Percentiles rank a stretch among this genome's conserved stretches.
Evolutionary conservation across 1,284 basidiomycete genomes (phyloP).

Genomic region (Amylostereum areolatum): DNA sequence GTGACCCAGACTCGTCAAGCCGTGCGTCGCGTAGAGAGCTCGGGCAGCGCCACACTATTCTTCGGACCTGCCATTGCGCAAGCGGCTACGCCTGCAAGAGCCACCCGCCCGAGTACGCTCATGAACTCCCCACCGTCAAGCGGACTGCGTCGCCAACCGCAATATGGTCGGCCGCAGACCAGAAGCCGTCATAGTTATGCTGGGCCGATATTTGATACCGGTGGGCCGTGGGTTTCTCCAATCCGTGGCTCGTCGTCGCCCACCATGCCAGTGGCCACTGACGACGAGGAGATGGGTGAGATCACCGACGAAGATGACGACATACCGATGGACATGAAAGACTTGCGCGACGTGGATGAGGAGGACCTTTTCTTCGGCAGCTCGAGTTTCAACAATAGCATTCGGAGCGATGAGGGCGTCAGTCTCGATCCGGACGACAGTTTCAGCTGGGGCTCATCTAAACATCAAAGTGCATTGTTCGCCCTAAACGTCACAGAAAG

Average conservation of each 20-base stretch:
- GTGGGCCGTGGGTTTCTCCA: constrained; percentile 13
- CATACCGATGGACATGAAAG: constrained; percentile 8
- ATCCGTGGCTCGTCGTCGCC: constrained; percentile 8
- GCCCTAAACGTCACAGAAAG: constrained; percentile 46
- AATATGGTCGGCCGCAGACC: constrained; percentile 23
- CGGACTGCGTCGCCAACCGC: constrained; percentile 4
- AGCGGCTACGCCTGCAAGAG: constrained; percentile 15
- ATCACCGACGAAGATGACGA: constrained; percentile 21
- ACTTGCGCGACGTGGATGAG: constrained; percentile 40
- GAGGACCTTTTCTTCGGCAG: constrained; percentile 56
- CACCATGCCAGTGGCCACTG: constrained; percentile 11
- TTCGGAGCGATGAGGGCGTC: constrained; percentile 7
- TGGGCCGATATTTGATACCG: constrained; percentile 18
- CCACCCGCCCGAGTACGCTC: constrained; percentile 11
- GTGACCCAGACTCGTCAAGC: constrained; percentile 14
- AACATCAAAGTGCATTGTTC: constrained; percentile 39
- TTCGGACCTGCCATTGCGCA: constrained; percentile 58
- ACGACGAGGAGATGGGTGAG: constrained; percentile 16
- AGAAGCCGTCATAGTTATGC: constrained; percentile 60
- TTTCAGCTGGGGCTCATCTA: constrained; percentile 16
- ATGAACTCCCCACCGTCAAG: constrained; percentile 9
- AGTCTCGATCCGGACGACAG: constrained; percentile 11
- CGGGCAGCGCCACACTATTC: constrained; percentile 61
- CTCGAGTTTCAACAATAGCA: constrained; percentile 9
- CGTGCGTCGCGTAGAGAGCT: constrained; percentile 32